A percentile compares a stretch with the other conserved stretches of the same genome.
These are phyloP conservation scores for Neoarthrinium moseri DNA, from an alignment of 2,329 filamentous ascomycete genomes.

Conservation along the genomic window DNA sequence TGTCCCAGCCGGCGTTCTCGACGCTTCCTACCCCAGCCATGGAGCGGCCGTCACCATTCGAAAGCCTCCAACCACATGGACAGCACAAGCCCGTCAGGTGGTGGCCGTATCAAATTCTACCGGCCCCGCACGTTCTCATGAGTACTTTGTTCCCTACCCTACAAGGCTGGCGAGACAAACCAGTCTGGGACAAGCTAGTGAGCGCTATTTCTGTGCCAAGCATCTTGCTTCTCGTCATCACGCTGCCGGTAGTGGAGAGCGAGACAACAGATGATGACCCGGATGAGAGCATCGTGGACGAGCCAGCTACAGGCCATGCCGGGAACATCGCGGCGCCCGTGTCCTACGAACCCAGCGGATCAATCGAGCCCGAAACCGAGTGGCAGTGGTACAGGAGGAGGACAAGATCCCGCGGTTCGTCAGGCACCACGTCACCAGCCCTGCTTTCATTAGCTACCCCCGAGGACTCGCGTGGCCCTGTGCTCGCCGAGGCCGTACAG, in stretches of 20 bases:
- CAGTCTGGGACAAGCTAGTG: constrained; percentile 78
- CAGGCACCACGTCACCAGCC: constrained; percentile 9
- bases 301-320: constrained; percentile 21
- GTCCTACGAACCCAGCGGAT: constrained; percentile 29
- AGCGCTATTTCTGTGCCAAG: constrained; percentile 84
- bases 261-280: constrained; percentile 52
- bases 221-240: constrained; percentile 86
- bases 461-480: neutral
- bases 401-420: constrained; percentile 33
- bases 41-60: constrained; percentile 42
- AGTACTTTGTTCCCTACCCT: constrained; percentile 85
- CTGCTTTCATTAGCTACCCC: constrained; percentile 12
- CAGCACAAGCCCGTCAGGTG: constrained; percentile 57
- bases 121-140: constrained; percentile 68
- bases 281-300: constrained; percentile 34
- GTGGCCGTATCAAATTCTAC: constrained; percentile 79
- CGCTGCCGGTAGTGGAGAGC: constrained; percentile 84
- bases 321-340: constrained; percentile 33
- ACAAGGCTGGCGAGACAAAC: constrained; percentile 77
- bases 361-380: constrained; percentile 46
- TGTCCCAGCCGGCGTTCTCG: constrained; percentile 51
- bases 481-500: neutral
- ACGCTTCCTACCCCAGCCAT: constrained; percentile 51
- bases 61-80: constrained; percentile 36
- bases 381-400: constrained; percentile 59